Percentiles rank a stretch among this genome's conserved stretches.
Evolutionary conservation across 202 grass and related monocot species (phyloP).

Genomic region (Cymbopogon flexuosus): DNA sequence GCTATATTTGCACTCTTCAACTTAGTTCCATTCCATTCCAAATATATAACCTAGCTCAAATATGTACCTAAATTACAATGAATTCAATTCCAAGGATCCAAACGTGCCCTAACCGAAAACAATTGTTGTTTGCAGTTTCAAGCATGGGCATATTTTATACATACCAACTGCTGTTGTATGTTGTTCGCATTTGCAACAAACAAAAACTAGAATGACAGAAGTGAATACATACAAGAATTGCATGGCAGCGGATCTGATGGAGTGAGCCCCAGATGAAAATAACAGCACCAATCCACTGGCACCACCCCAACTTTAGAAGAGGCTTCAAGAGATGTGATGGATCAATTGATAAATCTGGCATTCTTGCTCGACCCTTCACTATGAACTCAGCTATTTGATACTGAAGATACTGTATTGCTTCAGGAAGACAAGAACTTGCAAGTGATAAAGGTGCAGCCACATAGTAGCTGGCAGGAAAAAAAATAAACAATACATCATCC

Average conservation of each 20-base stretch:
- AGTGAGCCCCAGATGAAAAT: conserved; percentile 83
- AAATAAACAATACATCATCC: conserved; percentile 1
- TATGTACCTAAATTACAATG: too few relatives aligned
- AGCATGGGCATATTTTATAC: not conserved
- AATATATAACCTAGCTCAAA: too few relatives aligned
- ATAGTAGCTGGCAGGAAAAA: conserved; percentile 58
- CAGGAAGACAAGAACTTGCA: conserved; percentile 64
- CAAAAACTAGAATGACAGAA: conserved; percentile 14
- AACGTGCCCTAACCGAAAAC: not conserved
- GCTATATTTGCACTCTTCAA: too few relatives aligned
- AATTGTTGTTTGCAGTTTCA: not conserved
- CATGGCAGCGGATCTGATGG: conserved; percentile 71
- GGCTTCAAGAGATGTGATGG: conserved; percentile 51
- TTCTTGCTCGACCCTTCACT: conserved; percentile 63
- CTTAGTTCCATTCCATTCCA: too few relatives aligned
- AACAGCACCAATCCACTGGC: conserved; percentile 62
- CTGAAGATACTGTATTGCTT: conserved; percentile 45
- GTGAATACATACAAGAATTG: conserved; percentile 72
- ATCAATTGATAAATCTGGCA: conserved; percentile 65
- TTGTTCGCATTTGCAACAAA: not conserved
- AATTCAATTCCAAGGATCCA: too few relatives aligned
- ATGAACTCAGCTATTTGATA: conserved; percentile 77
- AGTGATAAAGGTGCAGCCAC: conserved; percentile 66
- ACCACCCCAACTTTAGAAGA: conserved; percentile 67
- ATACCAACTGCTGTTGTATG: not conserved